Evolutionary conservation across 495 filamentous ascomycete genomes (phyloP), one percentile per base, ranked within the genome.

Genomic region (Penicillium malachiteum): DNA sequence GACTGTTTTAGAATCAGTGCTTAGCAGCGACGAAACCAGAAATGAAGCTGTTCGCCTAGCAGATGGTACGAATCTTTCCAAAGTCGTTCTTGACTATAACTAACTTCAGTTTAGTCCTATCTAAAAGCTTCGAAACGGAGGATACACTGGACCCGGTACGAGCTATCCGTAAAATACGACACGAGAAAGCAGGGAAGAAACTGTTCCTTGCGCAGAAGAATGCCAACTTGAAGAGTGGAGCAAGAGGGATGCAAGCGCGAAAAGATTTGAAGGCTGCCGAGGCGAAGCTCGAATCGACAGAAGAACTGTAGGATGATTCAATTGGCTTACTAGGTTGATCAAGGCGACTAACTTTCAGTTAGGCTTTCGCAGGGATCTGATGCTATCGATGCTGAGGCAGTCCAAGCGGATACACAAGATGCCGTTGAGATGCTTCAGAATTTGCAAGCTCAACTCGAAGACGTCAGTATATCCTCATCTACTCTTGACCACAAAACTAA

Each of bases 161-260:
- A 37, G 83, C 81, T 0, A 77, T 87, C 47, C 78, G 89, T 26
- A 75, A 78, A 56, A 62, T 92, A 13, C 73, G 75, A 7, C 78
- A 86, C 65, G 73, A 84, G 57, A 71, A 84, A 18, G 74, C 85
- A 39, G 74, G 81, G 52, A 80, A 79, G 57, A 77, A 84, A 16
- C 67, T 91, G 3, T 86, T 87, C 48, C 76, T 88, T 33, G 79
- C 84, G 6, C 82, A 87, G 56, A 89, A 89, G 59, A 87, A 87
- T 60, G 88, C 88, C n/a, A 74, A 77, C 34, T 61, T 89, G 26
- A 77, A 87, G 49, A 91, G 87, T 59, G 90, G 90, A 16, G 80
- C 87, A 0, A 74, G 89, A 55, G 90, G 90, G 0, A 60, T 87
- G 42, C 82, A 87, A 50, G 89, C 89, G 0, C 75, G 89, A 30